Evolutionary conservation across 1,284 basidiomycete genomes (phyloP), one percentile per base, ranked within the genome.

Genomic region (Ganoderma lingzhi): DNA sequence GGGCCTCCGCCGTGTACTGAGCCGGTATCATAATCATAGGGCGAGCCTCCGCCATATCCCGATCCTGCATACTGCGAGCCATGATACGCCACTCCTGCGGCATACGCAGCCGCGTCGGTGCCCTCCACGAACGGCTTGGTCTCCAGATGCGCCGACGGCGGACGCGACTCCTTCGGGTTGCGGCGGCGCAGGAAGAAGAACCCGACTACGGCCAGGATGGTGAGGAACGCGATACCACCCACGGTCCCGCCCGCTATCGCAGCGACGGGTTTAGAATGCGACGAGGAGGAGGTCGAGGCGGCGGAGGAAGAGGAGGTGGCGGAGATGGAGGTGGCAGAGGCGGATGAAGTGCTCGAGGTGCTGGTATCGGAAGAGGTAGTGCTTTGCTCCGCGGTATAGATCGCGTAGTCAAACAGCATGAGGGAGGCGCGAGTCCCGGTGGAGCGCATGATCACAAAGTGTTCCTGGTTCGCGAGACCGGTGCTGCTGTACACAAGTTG

Each of bases 401-500:
- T 37, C 19, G 65, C 59, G 48, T 67, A 71, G 56, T 69, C 68
- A 56, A 71, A 71, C 10, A 71, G 65, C 10, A 71, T 44, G 3
- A 71, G 65, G 6, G 70, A 63, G 1, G 44, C 58, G 32, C 63
- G 65, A 17, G 55, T 30, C 14, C 63, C 70, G n/a, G 55, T 58
- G 2, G 39, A 56, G 5, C 62, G 51, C 35, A 71, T 67, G 37
- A 28, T 45, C 32, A 71, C 41, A 1, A 63, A 61, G n/a, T 71
- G 70, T 14, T 48, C 28, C n/a, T 28, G 41, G 32, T 67, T 63
- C 23, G 62, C n/a, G 10, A 63, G 51, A 6, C n/a, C 28, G 32
- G 51, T 37, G 35, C 74, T 76, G 19, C 67, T 71, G 63, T 77
- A 83, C 5, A 83, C 81, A 9, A 72, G 69, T 9, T 80, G 76